These are phyloP conservation scores for Fusarium camptoceras DNA, from an alignment of 2,329 filamentous ascomycete genomes.

Conservation along the genomic window DNA sequence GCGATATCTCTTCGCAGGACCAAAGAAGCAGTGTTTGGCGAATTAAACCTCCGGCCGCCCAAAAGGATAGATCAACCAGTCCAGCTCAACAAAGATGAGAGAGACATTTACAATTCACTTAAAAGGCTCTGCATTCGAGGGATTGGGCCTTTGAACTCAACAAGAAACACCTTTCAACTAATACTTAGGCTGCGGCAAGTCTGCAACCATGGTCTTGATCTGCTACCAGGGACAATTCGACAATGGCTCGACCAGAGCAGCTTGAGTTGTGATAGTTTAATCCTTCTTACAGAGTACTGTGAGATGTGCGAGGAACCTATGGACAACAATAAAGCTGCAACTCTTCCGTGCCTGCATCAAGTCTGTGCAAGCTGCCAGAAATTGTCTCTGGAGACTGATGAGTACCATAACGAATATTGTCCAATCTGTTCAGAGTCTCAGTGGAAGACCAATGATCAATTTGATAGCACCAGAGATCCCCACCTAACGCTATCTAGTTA, in stretches of 20 bases:
- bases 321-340: rapidly evolving
- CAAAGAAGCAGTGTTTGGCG: background rate
- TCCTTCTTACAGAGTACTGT: rapidly evolving
- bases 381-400: too few relatives aligned
- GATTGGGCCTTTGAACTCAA: background rate
- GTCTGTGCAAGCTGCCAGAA: background rate
- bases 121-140: background rate
- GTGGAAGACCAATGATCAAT: too few relatives aligned
- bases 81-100: background rate
- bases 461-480: rapidly evolving
- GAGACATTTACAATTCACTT: background rate
- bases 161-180: background rate
- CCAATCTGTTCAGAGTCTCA: too few relatives aligned
- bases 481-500: rapidly evolving
- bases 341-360: background rate
- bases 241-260: rapidly evolving
- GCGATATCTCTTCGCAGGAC: background rate
- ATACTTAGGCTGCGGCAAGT: background rate
- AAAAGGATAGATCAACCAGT: rapidly evolving
- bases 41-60: background rate
- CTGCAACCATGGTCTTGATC: background rate
- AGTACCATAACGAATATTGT: background rate
- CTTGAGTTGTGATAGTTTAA: rapidly evolving
- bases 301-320: rapidly evolving
- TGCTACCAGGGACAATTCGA: rapidly evolving